phyloP scores from a whole-genome alignment of 1,139 yeast species.

The Sugiyamaella pinicola region DNA sequence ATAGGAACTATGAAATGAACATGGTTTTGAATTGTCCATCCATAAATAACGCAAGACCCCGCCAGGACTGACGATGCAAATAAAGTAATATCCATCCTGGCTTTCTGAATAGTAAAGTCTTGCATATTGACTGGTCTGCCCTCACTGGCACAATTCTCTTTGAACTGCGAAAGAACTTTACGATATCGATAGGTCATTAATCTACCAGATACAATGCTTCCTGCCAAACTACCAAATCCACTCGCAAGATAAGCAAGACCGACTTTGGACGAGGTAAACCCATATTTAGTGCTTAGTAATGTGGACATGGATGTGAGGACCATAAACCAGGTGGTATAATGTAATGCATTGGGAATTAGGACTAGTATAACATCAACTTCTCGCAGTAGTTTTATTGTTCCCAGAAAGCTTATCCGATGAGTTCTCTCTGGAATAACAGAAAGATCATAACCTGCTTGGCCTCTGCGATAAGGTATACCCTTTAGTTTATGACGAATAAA shows the following conservation, averaged over 20 bases:
- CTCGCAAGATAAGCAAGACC: slow-evolving; percentile 59
- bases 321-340: slow-evolving; percentile 71
- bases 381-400: slow-evolving; percentile 40
- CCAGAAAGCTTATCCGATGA: slow-evolving; percentile 44
- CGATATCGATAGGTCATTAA: slow-evolving; percentile 41
- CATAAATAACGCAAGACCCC: slow-evolving; percentile 55
- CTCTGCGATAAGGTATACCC: slow-evolving; percentile 27
- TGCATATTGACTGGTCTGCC: slow-evolving; percentile 41
- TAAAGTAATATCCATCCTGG: slow-evolving; percentile 47
- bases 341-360: slow-evolving; percentile 58
- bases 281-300: slow-evolving; percentile 51
- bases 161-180: slow-evolving; percentile 22
- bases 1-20: slow-evolving; percentile 58
- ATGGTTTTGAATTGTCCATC: slow-evolving; percentile 64
- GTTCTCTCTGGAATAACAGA: slow-evolving; percentile 39
- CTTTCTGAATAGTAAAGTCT: slow-evolving; percentile 51
- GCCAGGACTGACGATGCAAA: slow-evolving; percentile 41
- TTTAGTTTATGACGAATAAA: slow-evolving; percentile 25
- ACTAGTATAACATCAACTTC: slow-evolving; percentile 44
- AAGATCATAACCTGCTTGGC: slow-evolving; percentile 26
- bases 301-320: slow-evolving; percentile 66
- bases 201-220: slow-evolving; percentile 42
- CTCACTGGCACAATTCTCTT: slow-evolving; percentile 46
- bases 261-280: slow-evolving; percentile 53
- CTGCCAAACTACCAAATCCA: slow-evolving; percentile 45